Conservation (phyloP, 176 grass and related monocot genomes). For the Elaeis guineensis region DNA sequence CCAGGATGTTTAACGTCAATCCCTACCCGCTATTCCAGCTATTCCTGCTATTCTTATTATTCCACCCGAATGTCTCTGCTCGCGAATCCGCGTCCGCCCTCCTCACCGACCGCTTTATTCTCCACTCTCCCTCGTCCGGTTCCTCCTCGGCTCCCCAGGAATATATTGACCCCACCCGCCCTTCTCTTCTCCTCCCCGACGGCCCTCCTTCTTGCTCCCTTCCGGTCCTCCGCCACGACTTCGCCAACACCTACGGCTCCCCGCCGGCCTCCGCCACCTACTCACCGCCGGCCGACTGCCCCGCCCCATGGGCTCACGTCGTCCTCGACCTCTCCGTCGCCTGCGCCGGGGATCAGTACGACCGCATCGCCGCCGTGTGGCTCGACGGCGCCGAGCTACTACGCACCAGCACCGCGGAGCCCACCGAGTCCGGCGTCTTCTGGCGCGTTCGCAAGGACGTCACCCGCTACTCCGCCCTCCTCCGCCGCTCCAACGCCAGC, state of each 20-base stretch:
- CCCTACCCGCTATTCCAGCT: too few species aligned
- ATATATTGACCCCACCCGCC: constrained; percentile 62
- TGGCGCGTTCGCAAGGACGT: constrained; percentile 81
- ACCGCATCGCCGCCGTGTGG: constrained; percentile 82
- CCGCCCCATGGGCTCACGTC: constrained; percentile 55
- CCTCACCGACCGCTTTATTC: not conserved
- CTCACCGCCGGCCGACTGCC: constrained; percentile 40
- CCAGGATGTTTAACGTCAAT: too few species aligned
- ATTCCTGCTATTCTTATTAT: too few species aligned
- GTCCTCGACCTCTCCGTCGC: constrained; percentile 61
- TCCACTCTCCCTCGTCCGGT: not conserved
- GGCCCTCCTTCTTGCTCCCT: constrained; percentile 33
- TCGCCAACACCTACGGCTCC: constrained; percentile 66
- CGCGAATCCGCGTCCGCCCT: constrained; percentile 8
- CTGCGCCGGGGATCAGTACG: constrained; percentile 75
- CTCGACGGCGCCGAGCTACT: constrained; percentile 75
- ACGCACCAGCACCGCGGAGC: constrained; percentile 81
- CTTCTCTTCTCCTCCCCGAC: constrained; percentile 21
- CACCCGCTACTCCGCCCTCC: constrained; percentile 45
- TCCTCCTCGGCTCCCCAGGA: constrained; percentile 17
- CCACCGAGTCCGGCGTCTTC: constrained; percentile 47
- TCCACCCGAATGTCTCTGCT: too few species aligned
- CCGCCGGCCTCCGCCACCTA: constrained; percentile 40
- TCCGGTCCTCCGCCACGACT: constrained; percentile 54
- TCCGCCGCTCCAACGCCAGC: constrained; percentile 37